A percentile compares a stretch with the other conserved stretches of the same genome.
These are phyloP conservation scores for Myxozyma vanderwaltii DNA, from an alignment of 805 yeast species.

Conservation along the genomic window DNA sequence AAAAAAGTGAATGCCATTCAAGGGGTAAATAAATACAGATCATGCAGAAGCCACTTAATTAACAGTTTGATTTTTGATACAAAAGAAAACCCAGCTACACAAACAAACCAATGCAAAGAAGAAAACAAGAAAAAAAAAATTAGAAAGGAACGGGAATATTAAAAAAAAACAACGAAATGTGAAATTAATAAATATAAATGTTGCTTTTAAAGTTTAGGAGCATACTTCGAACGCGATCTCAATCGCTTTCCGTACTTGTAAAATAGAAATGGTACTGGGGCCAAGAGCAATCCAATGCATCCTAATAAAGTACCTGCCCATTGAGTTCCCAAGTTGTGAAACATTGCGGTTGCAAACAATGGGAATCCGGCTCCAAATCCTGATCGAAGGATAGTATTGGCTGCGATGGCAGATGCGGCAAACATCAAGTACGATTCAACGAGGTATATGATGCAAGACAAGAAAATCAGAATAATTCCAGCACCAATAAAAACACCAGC, in stretches of 20 bases:
- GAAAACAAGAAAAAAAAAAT: neutral
- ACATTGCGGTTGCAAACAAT: constrained; percentile 71
- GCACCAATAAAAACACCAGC: constrained; percentile 62
- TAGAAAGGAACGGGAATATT: no score
- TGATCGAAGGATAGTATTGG: constrained; percentile 69
- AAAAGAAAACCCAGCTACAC: no score
- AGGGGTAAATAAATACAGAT: no score
- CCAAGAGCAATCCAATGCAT: constrained; percentile 55
- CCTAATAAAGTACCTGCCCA: constrained; percentile 82
- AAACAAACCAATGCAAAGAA: neutral
- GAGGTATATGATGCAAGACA: constrained; percentile 63
- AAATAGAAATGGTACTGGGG: constrained; percentile 71
- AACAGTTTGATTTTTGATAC: no score
- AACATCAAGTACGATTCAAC: constrained; percentile 65
- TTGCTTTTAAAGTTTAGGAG: constrained; percentile 19
- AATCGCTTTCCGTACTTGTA: constrained; percentile 56
- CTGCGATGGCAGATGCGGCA: constrained; percentile 81
- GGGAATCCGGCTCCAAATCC: constrained; percentile 72
- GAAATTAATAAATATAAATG: no score
- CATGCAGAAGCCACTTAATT: no score
- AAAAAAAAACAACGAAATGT: neutral
- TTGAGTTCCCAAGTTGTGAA: constrained; percentile 63
- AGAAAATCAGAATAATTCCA: constrained; percentile 64
- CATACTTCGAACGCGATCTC: constrained; percentile 25
- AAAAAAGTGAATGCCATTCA: no score